Base-by-base conservation (phyloP, 495 filamentous ascomycete species). In the Aspergillus carlsbadensis region DNA sequence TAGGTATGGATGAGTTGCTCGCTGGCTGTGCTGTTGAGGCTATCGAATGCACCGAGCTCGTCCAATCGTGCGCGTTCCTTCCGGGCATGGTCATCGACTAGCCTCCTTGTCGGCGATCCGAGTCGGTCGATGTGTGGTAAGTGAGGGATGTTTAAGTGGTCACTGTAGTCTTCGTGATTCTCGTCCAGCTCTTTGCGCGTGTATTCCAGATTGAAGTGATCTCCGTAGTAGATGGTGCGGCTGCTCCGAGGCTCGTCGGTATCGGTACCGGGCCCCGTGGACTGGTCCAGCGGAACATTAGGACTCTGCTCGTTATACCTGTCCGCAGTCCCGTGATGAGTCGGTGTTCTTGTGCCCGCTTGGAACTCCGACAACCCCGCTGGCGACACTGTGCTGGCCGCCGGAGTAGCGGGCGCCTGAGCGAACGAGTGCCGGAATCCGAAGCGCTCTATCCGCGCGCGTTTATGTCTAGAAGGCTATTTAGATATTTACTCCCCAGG, bases 181-280 rank as follows among this genome's bases (percentile, higher is more conserved):
- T 48, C 42, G 10, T 36, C 53, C 17, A 56, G 33, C 35, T 47
- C 43, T 1, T 41, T 21, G 10, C 33, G 24, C 10, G 36, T 44
- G 20, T 56, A 56, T 10, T 56, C 53, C 14, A 56, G 40, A 15
- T 56, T 56, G 20, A 48, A 56, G 17, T 33, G 31, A 31, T 56
- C 53, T 10, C 53, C 53, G 31, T 56, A 56, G 17, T 56, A 56
- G n/a, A 22, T 41, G 10, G 49, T 51, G 11, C 45, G 45, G 34
- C 45, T 17, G 15, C 17, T 48, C 45, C 17, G 24, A 17, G 24
- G 1, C 14, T 34, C 45, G 34, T 0, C 17, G 17, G 45, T 35
- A 34, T 48, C 21, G 1, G 45, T 21, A n/a, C 3, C 7, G n/a
- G 37, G n/a, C 14, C n/a, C 37, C 18, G 7, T 3, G 3, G 37